Base-by-base conservation (phyloP, 768 basidiomycete genomes). In the Gelatoporia subvermispora region DNA sequence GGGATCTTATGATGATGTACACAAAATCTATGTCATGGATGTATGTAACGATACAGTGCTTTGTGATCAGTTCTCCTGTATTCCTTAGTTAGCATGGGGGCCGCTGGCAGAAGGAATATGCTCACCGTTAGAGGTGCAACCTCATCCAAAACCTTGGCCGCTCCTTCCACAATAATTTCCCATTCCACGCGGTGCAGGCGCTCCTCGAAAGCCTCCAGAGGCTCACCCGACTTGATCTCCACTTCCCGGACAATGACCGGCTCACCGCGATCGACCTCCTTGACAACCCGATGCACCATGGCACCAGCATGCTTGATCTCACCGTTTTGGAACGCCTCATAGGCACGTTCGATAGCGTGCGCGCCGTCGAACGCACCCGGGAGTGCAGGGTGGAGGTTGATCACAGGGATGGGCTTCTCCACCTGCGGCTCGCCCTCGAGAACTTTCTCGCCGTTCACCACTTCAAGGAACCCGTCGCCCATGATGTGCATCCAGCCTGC, bases 401-500 rank as follows among this genome's bases (percentile, higher is more conserved):
- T 95, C 53, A 96, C 88, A 0, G 91, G 85, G 2, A 95, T 78
- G 1, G 72, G 65, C 31, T 52, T 61, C 17, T 50, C 50, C n/a
- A 47, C 48, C 21, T 54, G 49, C 45, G 68, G 67, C 41, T 68
- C 71, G 8, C 66, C 72, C 1, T 65, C 65, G 28, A 69, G 57
- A 0, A 56, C 55, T 45, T 64, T 64, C 16, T 66, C 59, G 7
- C 78, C 77, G 41, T 75, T 71, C 43, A 90, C 63, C 25, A 81
- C 72, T 17, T 89, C 79, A 50, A 98, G 66, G 65, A 97, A 97
- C 0, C 70, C 71, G 45, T 89, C 84, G 49, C 85, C 82, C 50
- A 97, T 76, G 59, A 98, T 90, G 60, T 98, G 94, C 95, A 99
- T 97, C 91, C 93, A 99, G 0, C 96, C 96, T 0, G 95, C 96